phyloP scores from a whole-genome alignment of 768 basidiomycete species.

The Botryobasidium botryosum region DNA sequence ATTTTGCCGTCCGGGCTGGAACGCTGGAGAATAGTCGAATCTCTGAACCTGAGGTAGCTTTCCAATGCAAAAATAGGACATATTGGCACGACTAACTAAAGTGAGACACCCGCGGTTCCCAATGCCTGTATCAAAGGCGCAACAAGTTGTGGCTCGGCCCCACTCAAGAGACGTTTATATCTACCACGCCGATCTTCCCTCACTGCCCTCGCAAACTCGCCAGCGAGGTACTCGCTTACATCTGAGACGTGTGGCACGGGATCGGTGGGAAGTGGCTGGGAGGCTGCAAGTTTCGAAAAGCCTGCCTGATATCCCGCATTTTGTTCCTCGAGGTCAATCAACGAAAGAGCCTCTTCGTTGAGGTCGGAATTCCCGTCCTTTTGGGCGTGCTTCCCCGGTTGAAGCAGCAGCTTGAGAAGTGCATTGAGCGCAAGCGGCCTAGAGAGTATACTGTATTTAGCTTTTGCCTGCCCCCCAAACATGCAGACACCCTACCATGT shows the following conservation, averaged over 20 bases:
- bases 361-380: conserved; percentile 22
- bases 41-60: too few relatives aligned
- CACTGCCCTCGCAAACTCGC: too few relatives aligned
- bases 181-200: too few relatives aligned
- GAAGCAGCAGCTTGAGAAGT: conserved; percentile 61
- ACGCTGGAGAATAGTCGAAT: too few relatives aligned
- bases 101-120: too few relatives aligned
- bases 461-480: background rate
- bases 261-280: conserved; percentile 40
- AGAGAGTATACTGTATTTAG: background rate
- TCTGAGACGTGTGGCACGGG: conserved; percentile 27
- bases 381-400: conserved; percentile 65
- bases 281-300: conserved; percentile 80
- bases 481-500: conserved; percentile 36
- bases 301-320: conserved; percentile 84
- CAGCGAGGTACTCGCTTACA: conserved; percentile 18
- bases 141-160: too few relatives aligned
- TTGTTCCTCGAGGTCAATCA: conserved; percentile 82
- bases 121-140: too few relatives aligned
- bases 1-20: too few relatives aligned
- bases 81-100: too few relatives aligned
- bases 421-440: conserved; percentile 59
- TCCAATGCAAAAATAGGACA: too few relatives aligned
- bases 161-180: too few relatives aligned
- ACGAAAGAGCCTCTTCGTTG: conserved; percentile 40